Evolutionary conservation across 345 rosid genomes (phyloP).

Genomic region (Adansonia digitata): DNA sequence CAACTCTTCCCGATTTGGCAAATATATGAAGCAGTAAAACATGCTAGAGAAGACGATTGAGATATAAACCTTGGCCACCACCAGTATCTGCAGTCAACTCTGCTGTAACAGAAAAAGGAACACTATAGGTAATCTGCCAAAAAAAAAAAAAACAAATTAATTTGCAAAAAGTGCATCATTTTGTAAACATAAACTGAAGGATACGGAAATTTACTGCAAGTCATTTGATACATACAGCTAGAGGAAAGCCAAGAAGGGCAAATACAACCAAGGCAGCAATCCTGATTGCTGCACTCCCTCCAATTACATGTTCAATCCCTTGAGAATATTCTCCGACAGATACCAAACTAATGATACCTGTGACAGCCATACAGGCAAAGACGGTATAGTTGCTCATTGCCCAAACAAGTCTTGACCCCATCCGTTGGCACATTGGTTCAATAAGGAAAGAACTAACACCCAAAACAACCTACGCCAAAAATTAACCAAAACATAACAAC

Average conservation of each 20-base stretch:
- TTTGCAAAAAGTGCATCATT: not conserved
- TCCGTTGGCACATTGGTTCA: slow-evolving; percentile 76
- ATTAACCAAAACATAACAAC: slow-evolving; percentile 1
- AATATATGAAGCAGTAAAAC: not conserved
- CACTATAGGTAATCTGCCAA: slow-evolving; percentile 88
- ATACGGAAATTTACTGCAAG: not conserved
- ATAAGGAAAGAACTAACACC: slow-evolving; percentile 86
- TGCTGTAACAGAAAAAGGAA: slow-evolving; percentile 89
- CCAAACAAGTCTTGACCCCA: slow-evolving; percentile 87
- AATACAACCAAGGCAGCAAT: slow-evolving; percentile 75
- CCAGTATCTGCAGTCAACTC: slow-evolving; percentile 93
- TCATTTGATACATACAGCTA: slow-evolving; percentile 64
- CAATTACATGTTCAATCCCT: slow-evolving; percentile 53
- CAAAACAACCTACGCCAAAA: slow-evolving; percentile 71
- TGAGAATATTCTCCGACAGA: slow-evolving; percentile 46
- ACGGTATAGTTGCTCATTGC: slow-evolving; percentile 84
- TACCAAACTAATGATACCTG: slow-evolving; percentile 69
- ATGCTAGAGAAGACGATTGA: slow-evolving; percentile 8
- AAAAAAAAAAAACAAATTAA: slow-evolving; percentile 12
- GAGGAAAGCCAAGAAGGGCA: slow-evolving; percentile 91
- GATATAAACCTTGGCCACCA: slow-evolving; percentile 77
- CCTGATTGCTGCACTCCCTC: slow-evolving; percentile 52
- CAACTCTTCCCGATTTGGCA: not conserved
- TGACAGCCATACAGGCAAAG: slow-evolving; percentile 78
- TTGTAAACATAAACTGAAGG: not conserved